Base-by-base conservation (phyloP, 306 rosid species). In the Ziziphus jujuba region DNA sequence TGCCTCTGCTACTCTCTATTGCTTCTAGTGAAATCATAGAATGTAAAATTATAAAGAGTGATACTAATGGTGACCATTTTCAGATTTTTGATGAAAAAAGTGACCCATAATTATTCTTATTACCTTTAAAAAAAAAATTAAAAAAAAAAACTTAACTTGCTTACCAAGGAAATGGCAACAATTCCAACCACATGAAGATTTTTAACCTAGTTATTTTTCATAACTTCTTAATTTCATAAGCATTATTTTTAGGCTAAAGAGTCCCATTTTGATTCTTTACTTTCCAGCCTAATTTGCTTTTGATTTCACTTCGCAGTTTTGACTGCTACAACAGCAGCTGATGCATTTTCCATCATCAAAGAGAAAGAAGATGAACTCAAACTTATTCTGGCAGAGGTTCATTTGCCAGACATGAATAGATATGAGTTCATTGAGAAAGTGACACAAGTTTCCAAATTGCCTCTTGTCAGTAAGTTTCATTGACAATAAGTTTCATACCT, bases 391-490 rank as follows among this genome's bases (percentile, higher is more conserved):
- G 33, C 75, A 61, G 85, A 80, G 13, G 62, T 56, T 52, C 52
- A 71, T 44, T 68, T 85, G 75, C 89, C 80, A 4, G 80, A 75
- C 76, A 71, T 75, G 82, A 72, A 63, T 19, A 62, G 23, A 59
- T 56, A 65, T 55, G 72, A 56, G 36, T 33, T 88, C 59, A 38
- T 72, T 0, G 71, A 68, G 61, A 85, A 72, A 70, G 25, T 85
- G 56, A 60, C 10, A 33, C 43, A 61, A 73, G 33, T 21, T 11
- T 66, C 75, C 22, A 33, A 36, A 6, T 22, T 71, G 24, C 80
- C 87, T 3, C 56, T 79, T 69, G 75, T 75, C 34, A 21, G 87
- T 80, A 73, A 75, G 87, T 81, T 4, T 28, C 33, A 38, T 17
- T 1, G 2, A 17, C 16, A 15, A 15, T 10, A 15, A 15, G 4